Conservation (phyloP, 352 stramenopile genomes). For the Globisporangium abappressorium region DNA sequence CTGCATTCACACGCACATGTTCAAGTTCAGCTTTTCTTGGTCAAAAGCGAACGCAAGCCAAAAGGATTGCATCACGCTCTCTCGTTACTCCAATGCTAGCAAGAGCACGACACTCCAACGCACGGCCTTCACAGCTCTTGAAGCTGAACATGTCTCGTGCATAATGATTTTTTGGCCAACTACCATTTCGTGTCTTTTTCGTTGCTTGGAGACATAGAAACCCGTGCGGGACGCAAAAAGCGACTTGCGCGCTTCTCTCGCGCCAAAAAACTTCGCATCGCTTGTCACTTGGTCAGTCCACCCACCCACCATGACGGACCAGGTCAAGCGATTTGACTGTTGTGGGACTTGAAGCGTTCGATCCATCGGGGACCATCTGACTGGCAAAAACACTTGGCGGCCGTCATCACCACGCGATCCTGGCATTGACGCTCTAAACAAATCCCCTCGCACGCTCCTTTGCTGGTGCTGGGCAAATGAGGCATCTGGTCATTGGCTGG, state of each 20-base stretch:
- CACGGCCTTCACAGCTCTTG: too few species aligned
- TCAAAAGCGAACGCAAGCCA: too few species aligned
- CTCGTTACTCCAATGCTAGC: too few species aligned
- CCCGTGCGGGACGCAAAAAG: background rate
- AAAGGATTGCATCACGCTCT: too few species aligned
- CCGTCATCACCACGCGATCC: background rate
- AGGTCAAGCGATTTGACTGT: background rate
- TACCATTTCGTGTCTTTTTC: conserved; percentile 2
- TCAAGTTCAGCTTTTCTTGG: too few species aligned
- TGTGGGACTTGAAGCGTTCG: background rate
- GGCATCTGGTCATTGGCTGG: background rate
- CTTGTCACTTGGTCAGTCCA: background rate
- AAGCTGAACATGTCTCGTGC: conserved; percentile 1
- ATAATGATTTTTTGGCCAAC: background rate
- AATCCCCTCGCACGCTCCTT: background rate
- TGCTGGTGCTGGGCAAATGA: too few species aligned
- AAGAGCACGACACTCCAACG: too few species aligned
- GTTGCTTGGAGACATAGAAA: background rate
- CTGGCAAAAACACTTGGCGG: background rate
- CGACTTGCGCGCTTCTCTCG: conserved; percentile 11
- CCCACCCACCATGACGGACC: background rate
- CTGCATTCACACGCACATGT: too few species aligned
- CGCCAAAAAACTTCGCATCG: background rate
- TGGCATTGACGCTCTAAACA: background rate
- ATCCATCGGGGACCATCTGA: background rate